Evolutionary conservation across 257 asterid species (phyloP).

Genomic region (Linderniella brevidens): DNA sequence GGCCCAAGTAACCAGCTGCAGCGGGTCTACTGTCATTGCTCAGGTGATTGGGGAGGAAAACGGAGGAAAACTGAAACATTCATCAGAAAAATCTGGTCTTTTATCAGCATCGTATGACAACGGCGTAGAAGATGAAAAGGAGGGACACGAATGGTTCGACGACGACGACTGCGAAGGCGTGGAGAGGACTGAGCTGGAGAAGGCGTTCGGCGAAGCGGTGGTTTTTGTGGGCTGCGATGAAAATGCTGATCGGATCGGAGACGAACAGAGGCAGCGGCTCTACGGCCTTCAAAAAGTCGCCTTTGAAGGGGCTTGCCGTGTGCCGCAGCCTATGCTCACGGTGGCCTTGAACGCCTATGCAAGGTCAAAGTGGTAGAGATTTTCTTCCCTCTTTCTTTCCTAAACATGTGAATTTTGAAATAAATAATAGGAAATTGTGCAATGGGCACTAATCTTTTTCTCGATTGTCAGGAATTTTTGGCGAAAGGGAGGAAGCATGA

Average conservation of each 20-base stretch:
- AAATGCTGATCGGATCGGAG: slow-evolving; percentile 19
- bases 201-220: slow-evolving; percentile 43
- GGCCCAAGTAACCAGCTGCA: no score
- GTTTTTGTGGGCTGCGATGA: slow-evolving; percentile 26
- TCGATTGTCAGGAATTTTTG: slow-evolving; percentile 36
- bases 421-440: not conserved
- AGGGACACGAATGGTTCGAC: no score
- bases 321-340: slow-evolving; percentile 27
- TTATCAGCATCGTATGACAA: no score
- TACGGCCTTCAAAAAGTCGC: slow-evolving; percentile 50
- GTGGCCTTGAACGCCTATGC: slow-evolving; percentile 39
- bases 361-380: slow-evolving; percentile 43
- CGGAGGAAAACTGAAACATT: no score
- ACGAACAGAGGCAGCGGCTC: slow-evolving; percentile 21
- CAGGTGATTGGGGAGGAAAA: no score
- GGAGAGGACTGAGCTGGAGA: slow-evolving; percentile 59
- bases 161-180: slow-evolving; percentile 64
- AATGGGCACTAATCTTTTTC: not conserved
- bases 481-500: slow-evolving; percentile 41
- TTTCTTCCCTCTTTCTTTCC: not conserved
- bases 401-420: not conserved
- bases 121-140: no score
- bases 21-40: no score
- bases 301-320: slow-evolving; percentile 42
- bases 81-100: no score